These are phyloP conservation scores for Phialophora expanda DNA, from an alignment of 2,329 filamentous ascomycete genomes.

Conservation along the genomic window DNA sequence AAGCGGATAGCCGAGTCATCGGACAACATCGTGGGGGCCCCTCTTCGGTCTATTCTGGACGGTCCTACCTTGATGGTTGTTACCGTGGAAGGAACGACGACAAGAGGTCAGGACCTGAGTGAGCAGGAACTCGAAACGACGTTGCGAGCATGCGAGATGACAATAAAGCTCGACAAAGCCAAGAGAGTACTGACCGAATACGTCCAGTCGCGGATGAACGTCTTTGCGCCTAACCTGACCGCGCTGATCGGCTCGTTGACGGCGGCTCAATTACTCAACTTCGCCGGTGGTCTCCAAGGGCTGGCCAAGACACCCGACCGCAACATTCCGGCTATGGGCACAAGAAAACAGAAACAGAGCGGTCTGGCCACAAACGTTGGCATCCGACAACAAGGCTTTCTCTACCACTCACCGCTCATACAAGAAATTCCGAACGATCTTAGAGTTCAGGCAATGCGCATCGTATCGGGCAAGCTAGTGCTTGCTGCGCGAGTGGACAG, in stretches of 20 bases:
- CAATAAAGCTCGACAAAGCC: slow-evolving; percentile 82
- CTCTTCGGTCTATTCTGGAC: slow-evolving; percentile 81
- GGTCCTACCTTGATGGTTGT: slow-evolving; percentile 94
- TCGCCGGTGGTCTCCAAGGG: slow-evolving; percentile 83
- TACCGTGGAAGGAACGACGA: slow-evolving; percentile 90
- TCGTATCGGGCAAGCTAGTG: slow-evolving; percentile 89
- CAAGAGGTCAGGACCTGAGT: slow-evolving; percentile 77
- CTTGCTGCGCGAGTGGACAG: slow-evolving; percentile 91
- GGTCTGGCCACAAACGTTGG: slow-evolving; percentile 93
- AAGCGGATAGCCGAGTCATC: slow-evolving; percentile 76
- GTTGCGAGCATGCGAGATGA: slow-evolving; percentile 81
- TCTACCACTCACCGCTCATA: slow-evolving; percentile 91
- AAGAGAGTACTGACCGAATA: slow-evolving; percentile 89
- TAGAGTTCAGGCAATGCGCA: slow-evolving; percentile 92
- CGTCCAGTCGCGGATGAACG: slow-evolving; percentile 94
- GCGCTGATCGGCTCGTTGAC: slow-evolving; percentile 88
- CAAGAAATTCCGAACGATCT: slow-evolving; percentile 81
- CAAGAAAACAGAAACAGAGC: slow-evolving; percentile 79
- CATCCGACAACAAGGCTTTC: slow-evolving; percentile 86
- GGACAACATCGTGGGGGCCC: slow-evolving; percentile 76
- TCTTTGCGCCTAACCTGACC: slow-evolving; percentile 94
- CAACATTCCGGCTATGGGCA: slow-evolving; percentile 88
- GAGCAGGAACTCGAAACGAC: slow-evolving; percentile 76
- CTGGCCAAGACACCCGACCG: slow-evolving; percentile 91
- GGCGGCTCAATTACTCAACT: slow-evolving; percentile 94